A percentile compares a stretch with the other conserved stretches of the same genome.
These are phyloP conservation scores for Draba incana DNA, from an alignment of 345 rosid genomes.

Conservation along the genomic window DNA sequence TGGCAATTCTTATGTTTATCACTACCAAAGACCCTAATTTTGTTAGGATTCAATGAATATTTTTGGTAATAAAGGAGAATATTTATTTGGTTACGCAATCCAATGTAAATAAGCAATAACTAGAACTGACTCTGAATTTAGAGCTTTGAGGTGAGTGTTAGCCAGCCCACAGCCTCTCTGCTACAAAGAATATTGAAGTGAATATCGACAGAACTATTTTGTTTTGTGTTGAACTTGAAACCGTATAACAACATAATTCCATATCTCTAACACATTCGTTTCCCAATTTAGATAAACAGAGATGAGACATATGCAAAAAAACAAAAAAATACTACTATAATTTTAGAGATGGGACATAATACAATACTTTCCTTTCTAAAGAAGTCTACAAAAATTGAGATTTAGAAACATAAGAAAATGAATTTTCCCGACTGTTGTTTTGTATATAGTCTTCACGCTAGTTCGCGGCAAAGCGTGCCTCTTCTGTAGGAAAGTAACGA, in stretches of 20 bases:
- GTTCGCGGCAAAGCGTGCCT: too few relatives aligned
- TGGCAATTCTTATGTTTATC: conserved; percentile 26
- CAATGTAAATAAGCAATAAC: conserved; percentile 40
- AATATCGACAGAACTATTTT: conserved; percentile 33
- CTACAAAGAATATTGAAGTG: conserved; percentile 34
- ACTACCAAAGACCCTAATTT: background rate
- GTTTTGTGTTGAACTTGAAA: conserved; percentile 21
- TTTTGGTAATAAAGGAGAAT: conserved; percentile 29
- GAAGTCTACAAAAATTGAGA: too few relatives aligned
- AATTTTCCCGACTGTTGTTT: too few relatives aligned
- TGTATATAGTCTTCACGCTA: too few relatives aligned
- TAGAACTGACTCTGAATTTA: conserved; percentile 35
- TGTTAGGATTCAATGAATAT: conserved; percentile 29
- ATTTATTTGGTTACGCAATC: conserved; percentile 42
- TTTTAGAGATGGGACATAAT: too few relatives aligned
- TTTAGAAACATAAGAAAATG: too few relatives aligned
- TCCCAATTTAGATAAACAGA: conserved; percentile 15
- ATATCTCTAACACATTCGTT: background rate
- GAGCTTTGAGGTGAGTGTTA: conserved; percentile 34
- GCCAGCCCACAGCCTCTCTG: conserved; percentile 27
- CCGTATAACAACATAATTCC: background rate
- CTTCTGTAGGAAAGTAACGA: too few relatives aligned
- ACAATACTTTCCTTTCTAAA: too few relatives aligned
- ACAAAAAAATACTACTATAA: too few relatives aligned
- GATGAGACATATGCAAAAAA: background rate